Percentiles rank a stretch among this genome's conserved stretches.
Conservation (phyloP, 192 early-diverging fungal species). For the Helicostylum pulchrum region DNA sequence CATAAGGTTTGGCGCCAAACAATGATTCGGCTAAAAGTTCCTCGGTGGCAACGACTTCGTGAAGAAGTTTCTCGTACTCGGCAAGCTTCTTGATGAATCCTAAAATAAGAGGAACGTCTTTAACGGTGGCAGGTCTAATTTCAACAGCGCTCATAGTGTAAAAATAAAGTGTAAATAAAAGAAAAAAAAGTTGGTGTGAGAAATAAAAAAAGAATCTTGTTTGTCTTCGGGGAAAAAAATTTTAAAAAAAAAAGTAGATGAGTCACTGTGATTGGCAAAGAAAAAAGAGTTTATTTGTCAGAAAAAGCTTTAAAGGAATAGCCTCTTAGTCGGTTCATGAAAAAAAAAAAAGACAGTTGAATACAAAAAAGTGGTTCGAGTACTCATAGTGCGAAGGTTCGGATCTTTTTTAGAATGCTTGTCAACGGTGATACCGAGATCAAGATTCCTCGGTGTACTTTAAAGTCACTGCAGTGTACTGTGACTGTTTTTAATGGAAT, state of each 20-base stretch:
- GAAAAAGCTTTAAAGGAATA: too few species aligned
- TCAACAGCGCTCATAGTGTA: slow-evolving; percentile 17
- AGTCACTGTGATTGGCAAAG: too few species aligned
- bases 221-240: neutral
- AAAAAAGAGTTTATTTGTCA: too few species aligned
- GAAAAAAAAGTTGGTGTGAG: neutral
- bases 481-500: too few species aligned
- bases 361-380: too few species aligned
- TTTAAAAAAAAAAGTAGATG: neutral
- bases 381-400: too few species aligned
- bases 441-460: too few species aligned
- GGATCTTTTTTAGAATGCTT: too few species aligned
- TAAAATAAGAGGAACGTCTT: slow-evolving; percentile 64
- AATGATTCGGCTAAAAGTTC: slow-evolving; percentile 57
- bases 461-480: too few species aligned
- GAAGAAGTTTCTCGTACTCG: slow-evolving; percentile 68
- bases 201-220: neutral
- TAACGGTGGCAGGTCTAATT: slow-evolving; percentile 50
- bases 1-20: slow-evolving; percentile 62
- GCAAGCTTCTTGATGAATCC: slow-evolving; percentile 74
- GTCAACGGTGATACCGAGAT: too few species aligned
- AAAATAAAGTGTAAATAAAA: slow-evolving; percentile 8
- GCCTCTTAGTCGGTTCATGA: too few species aligned
- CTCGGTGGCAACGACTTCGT: slow-evolving; percentile 71
- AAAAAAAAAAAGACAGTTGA: too few species aligned